Evolutionary conservation across 2,329 filamentous ascomycete species (phyloP), one percentile per base, ranked within the genome.

Genomic region (Arachnopeziza araneosa): DNA sequence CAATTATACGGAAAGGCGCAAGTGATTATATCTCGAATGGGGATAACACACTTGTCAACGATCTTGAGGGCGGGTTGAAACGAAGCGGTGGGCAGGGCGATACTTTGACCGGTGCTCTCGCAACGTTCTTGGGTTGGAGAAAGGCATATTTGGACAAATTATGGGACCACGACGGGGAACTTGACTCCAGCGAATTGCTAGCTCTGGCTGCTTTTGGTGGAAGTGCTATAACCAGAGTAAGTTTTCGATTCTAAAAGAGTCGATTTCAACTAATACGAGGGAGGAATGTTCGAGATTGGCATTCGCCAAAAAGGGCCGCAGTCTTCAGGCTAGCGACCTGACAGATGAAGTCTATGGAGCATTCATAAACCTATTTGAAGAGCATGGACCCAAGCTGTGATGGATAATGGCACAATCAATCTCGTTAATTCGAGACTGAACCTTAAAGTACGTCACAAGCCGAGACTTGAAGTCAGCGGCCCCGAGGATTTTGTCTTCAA

Each of bases 71-170:
- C 9, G 93, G 93, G 0, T 76, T 86, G 73, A 99, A 99, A 83
- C 82, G 95, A 65, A 93, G 90, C 60, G 95, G 93, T 54, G 95
- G 95, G 0, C 95, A 99, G 76, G 95, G 95, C 1, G 95, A 99
- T 76, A 98, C 95, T 3, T 78, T 99, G 66, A 98, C 95, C 0
- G 95, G 95, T 1, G 87, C 87, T 36, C 78, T 99, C 65, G 95
- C 90, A 1, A 98, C 95, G 2, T 85, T 99, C 66, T 75, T 98
- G 64, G 93, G 85, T 1, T 99, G 93, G 87, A 82, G 93, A 62
- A 87, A 87, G 72, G 91, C 91, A 23, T 99, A 99, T 74, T 79
- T 91, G 57, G 90, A 96, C 60, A 80, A 81, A 26, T 75, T 97
- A 3, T 98, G 93, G 93, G 86, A 84, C 9, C 80, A 84, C 62